Percentiles rank a stretch among this genome's conserved stretches.
These are phyloP conservation scores for Oryza australiensis DNA, from an alignment of 176 grass and related monocot genomes.

Conservation along the genomic window DNA sequence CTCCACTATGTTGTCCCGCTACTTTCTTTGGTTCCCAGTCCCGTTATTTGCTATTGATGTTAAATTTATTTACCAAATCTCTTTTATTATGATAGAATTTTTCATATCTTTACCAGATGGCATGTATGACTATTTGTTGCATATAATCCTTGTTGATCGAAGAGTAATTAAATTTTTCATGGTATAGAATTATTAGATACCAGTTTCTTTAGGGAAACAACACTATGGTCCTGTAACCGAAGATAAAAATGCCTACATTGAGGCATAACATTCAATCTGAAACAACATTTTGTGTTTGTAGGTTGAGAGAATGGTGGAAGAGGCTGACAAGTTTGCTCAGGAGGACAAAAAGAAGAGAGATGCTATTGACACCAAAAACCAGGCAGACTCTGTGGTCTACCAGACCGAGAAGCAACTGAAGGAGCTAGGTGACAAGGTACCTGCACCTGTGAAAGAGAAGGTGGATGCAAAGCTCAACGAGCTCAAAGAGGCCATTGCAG, in stretches of 20 bases:
- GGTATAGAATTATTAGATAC: neutral
- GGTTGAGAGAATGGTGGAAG: constrained; percentile 94
- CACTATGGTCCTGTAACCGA: neutral
- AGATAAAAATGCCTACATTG: neutral
- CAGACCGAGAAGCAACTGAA: constrained; percentile 99
- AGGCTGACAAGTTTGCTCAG: constrained; percentile 90
- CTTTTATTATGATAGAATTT: neutral
- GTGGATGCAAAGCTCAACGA: constrained; percentile 83
- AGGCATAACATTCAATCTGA: neutral
- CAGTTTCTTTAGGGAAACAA: neutral
- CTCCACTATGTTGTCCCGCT: neutral
- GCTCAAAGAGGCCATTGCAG: constrained; percentile 80
- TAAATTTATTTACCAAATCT: neutral
- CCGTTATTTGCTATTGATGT: neutral
- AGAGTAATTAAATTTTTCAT: neutral
- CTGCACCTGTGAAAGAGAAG: constrained; percentile 76
- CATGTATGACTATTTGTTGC: neutral
- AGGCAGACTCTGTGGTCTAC: constrained; percentile 85
- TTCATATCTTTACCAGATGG: neutral
- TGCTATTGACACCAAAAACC: constrained; percentile 96
- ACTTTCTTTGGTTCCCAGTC: neutral
- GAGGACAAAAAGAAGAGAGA: constrained; percentile 99
- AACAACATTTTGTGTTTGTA: constrained; percentile 20
- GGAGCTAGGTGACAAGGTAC: constrained; percentile 90
- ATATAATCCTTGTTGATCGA: neutral